Base-by-base conservation (phyloP, 2,329 filamentous ascomycete species). In the Emmonsiellopsis sp. region DNA sequence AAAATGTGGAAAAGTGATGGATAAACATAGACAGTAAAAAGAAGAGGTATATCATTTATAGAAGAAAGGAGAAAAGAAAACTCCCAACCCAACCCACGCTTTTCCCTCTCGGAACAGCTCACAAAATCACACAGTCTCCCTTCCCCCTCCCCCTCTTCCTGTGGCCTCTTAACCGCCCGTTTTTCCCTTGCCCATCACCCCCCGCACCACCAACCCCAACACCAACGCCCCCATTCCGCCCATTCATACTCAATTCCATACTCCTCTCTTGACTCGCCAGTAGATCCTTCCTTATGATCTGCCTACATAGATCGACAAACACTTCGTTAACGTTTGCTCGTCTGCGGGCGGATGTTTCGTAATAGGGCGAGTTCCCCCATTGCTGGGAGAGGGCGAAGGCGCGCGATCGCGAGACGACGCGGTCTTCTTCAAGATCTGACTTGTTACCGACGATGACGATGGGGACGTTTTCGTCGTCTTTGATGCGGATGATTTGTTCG, bases 391-490 rank as follows among this genome's bases (percentile, higher is more conserved):
- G 80, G 34, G 85, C 80, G 65, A 95, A 95, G 5, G 88, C 90
- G 61, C 84, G 84, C 57, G 86, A 85, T 50, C 88, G 81, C 10
- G 86, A 83, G 7, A 95, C 87, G 17, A 80, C 81, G 33, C 89
- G 83, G 67, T 91, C 87, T 66, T 95, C 89, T 70, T 93, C 88
- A 43, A 95, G 78, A 65, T 95, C 89, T 56, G 86, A 87, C 71
- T 95, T 95, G 77, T 95, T 95, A 57, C 89, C 89, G 46, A 94
- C 89, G 57, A 95, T 88, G 49, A 95, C 89, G 66, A 95, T 87
- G 21, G 88, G 88, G 3, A 92, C 82, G 57, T 84, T 85, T 53
- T 89, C 86, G 69, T 92, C 87, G 68, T 91, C 87, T 72, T 95
- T 95, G 72, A 94, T 92, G 56, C 88, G 87, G 56, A 90, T 85